These are phyloP conservation scores for Cercophora samala DNA, from an alignment of 495 filamentous ascomycete species.

Conservation along the genomic window DNA sequence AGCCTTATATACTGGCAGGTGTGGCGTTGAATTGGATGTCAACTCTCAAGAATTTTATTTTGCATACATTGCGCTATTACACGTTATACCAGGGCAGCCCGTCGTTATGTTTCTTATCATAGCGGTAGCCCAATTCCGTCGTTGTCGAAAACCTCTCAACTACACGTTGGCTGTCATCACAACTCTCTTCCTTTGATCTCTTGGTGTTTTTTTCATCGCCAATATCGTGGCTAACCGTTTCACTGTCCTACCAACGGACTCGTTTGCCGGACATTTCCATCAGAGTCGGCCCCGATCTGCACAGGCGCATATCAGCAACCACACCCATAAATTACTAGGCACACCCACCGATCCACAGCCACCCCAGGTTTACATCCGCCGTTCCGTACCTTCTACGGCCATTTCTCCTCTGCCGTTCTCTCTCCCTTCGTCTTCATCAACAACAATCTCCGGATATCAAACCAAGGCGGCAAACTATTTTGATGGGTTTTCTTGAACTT, in stretches of 20 bases:
- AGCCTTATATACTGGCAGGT: no score
- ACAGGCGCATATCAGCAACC: background rate
- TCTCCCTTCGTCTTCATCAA: background rate
- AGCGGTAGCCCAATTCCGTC: background rate
- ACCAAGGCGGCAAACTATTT: conserved; percentile 7
- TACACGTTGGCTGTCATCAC: background rate
- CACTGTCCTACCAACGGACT: background rate
- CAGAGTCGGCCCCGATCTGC: background rate
- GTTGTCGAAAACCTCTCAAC: background rate
- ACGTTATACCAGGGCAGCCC: no score
- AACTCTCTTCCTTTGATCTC: background rate
- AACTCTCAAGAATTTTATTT: no score
- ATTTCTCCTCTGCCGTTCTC: background rate
- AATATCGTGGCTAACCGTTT: background rate
- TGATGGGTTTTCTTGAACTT: conserved; percentile 43
- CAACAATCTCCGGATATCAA: background rate
- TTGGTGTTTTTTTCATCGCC: background rate
- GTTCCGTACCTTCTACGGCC: background rate
- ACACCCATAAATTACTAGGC: background rate
- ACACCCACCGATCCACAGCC: background rate
- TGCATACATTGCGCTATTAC: no score
- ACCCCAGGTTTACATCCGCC: background rate
- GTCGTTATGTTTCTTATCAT: no score
- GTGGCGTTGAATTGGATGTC: no score
- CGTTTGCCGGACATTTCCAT: background rate